Conservation (phyloP, 2,329 filamentous ascomycete species). For the Zymoseptoria passerinii region DNA sequence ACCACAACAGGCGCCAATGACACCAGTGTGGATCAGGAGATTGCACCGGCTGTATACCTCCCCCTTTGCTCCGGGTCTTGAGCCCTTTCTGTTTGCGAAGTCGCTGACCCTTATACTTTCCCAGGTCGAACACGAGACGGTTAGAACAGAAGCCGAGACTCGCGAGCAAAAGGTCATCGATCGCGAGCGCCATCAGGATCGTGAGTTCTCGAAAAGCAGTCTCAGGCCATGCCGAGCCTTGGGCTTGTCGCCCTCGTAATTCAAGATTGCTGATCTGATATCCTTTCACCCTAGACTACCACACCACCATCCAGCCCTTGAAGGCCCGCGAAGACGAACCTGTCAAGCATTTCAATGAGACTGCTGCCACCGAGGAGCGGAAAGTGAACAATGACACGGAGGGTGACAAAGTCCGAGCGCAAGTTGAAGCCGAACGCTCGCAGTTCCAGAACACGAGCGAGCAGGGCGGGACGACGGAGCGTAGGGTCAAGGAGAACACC, state of each 20-base stretch:
- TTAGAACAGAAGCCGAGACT: background rate
- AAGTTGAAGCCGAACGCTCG: constrained; percentile 12
- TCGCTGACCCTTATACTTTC: too few relatives aligned
- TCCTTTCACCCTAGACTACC: too few relatives aligned
- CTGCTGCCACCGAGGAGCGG: constrained; percentile 14
- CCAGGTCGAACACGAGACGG: too few relatives aligned
- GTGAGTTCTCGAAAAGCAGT: constrained; percentile 10
- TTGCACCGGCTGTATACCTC: background rate
- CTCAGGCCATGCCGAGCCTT: too few relatives aligned
- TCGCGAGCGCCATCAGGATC: constrained; percentile 9
- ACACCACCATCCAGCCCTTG: constrained; percentile 23
- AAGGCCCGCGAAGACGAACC: constrained; percentile 15
- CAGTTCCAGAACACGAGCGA: constrained; percentile 14
- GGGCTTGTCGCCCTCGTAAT: too few relatives aligned
- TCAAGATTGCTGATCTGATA: too few relatives aligned
- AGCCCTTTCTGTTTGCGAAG: too few relatives aligned
- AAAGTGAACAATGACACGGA: constrained; percentile 16
- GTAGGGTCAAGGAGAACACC: constrained; percentile 8
- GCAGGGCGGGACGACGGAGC: constrained; percentile 13
- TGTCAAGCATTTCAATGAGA: constrained; percentile 14
- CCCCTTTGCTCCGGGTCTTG: too few relatives aligned
- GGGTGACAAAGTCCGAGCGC: constrained; percentile 14
- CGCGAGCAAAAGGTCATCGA: constrained; percentile 11
- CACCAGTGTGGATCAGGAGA: background rate
- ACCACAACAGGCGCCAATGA: background rate